Base-by-base conservation (phyloP, 768 basidiomycete genomes). In the Boletus edulis region DNA sequence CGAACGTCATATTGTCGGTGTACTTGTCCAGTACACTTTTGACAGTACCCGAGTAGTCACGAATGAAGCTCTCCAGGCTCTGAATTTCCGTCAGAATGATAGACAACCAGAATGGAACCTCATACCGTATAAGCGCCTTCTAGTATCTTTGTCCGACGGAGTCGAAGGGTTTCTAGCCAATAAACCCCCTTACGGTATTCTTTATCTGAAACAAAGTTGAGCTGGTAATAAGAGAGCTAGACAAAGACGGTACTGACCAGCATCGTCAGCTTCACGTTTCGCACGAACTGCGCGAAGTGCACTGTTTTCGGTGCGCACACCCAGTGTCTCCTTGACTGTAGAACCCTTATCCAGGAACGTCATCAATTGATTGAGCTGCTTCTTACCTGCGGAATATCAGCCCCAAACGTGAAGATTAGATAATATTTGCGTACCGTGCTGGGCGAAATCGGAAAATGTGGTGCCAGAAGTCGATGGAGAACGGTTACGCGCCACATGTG, bases 231-330 rank as follows among this genome's bases (percentile, higher is more conserved):
- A 22, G 18, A 32, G 9, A 50, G 50, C 24, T 9, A 34, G 12
- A 5, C 15, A 46, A 17, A 40, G n/a, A 46, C 3, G 31, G 20
- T 17, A 67, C 78, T 58, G 54, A 89, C 92, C 90, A 55, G 94
- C 93, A 69, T 96, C 94, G 35, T 96, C 94, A 5, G 89, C 86
- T 61, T 97, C 94, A 46, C 94, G 78, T 72, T 94, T 95, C 22
- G 89, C 84, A 39, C 88, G 85, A 17, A 92, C 89, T 24, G 84
- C 81, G 49, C 86, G 82, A 56, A 94, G 74, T 1, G 92, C 86
- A 50, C 76, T 77, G 55, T 78, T 87, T 63, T 86, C 82, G 42
- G 75, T 67, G 34, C 84, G 78, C 13, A 80, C 78, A 31, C 82
- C 81, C 46, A 81, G 65, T 12, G 76, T 72, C 56, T 89, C 87